Base-by-base conservation (phyloP, 78 protist species). In the Trichosphaerium sp. region DNA sequence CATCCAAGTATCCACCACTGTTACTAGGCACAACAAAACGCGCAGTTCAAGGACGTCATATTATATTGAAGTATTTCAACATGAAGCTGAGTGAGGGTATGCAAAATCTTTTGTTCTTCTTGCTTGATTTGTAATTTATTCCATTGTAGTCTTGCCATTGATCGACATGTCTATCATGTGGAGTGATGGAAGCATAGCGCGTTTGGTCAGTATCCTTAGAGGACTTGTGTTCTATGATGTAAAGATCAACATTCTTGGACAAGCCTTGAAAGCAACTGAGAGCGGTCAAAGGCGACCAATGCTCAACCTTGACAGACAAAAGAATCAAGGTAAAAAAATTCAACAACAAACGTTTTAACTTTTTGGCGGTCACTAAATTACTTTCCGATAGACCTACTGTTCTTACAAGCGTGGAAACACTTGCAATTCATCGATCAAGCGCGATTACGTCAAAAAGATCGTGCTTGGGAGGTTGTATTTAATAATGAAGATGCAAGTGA, bases 401-500 rank as follows among this genome's bases (percentile, higher is more conserved):
- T 47, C 51, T 21, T 47, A 21, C 35, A 47, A 47, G 21, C 21
- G 18, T 47, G 35, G 35, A n/a, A 18, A 47, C 51, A n/a, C 51
- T 18, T 47, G 35, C 25, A 38, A 23, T 8, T 35, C 32, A 31
- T 78, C n/a, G 84, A 65, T 34, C 79, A 77, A 35, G 23, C 37
- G 5, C 54, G 66, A 38, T 54, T 78, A 37, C 21, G 78, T 14
- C 72, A 57, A 44, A 62, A 62, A 35, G 84, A 78, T 44, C 26
- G 84, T 11, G 84, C 84, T 18, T 78, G 55, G 65, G 76, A 69
- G 35, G 85, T 80, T 37, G 73, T 65, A 41, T 69, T 80, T 28
- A 74, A 80, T 25, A 42, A 74, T 26, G 85, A 80, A 32, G 85
- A 80, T 8, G 85, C 85, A 8, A 48, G 71, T 54, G 85, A 80